These are phyloP conservation scores for Backusella australiensis DNA, from an alignment of 192 early-diverging fungal genomes.

Conservation along the genomic window DNA sequence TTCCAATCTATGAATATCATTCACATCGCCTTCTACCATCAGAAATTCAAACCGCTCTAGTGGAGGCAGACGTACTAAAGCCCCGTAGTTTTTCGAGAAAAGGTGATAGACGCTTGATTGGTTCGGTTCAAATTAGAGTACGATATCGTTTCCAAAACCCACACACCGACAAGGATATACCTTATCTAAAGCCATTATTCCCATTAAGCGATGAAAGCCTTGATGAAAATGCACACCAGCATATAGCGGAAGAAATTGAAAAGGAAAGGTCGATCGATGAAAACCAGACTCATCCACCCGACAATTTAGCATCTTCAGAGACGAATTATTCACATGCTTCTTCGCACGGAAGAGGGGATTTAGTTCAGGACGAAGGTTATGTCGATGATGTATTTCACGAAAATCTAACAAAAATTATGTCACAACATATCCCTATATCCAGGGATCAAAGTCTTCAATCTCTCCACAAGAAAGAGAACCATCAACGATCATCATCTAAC, in stretches of 20 bases:
- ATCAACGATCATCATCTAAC: neutral
- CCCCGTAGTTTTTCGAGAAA: neutral
- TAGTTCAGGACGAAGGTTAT: conserved; percentile 11
- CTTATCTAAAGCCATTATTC: neutral
- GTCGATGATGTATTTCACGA: conserved; percentile 10
- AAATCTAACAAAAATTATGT: conserved; percentile 10
- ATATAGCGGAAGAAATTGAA: neutral
- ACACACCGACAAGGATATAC: neutral
- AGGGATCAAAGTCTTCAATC: neutral
- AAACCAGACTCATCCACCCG: neutral
- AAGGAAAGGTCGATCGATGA: neutral
- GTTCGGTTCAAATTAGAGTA: conserved; percentile 8
- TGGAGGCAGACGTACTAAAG: neutral
- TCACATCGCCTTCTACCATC: conserved; percentile 9
- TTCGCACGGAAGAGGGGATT: conserved; percentile 15
- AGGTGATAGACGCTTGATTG: conserved; percentile 1
- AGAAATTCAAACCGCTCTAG: neutral
- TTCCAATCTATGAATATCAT: conserved; percentile 31
- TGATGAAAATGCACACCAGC: neutral
- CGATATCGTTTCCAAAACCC: conserved; percentile 5
- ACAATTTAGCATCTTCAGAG: neutral
- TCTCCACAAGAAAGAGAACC: neutral
- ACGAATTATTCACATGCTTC: neutral
- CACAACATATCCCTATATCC: neutral
- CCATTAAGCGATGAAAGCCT: neutral